A percentile compares a stretch with the other conserved stretches of the same genome.
phyloP scores from a whole-genome alignment of 257 asterid genomes.

The Plantago major region DNA sequence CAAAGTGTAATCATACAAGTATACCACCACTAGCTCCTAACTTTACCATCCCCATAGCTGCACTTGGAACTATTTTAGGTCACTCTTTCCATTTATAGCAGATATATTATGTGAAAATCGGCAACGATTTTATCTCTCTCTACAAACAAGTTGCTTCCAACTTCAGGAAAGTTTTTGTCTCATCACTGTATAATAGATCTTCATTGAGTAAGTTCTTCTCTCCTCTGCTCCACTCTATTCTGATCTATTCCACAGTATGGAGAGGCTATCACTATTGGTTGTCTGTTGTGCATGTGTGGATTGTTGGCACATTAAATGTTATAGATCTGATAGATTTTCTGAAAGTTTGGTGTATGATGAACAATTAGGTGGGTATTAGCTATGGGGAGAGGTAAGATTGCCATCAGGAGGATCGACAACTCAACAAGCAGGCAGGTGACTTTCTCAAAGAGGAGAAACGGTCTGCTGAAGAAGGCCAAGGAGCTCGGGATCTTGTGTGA shows the following conservation, averaged over 20 bases:
- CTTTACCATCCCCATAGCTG: too few relatives aligned
- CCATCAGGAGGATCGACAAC: slow-evolving; percentile 38
- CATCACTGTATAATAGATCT: not conserved
- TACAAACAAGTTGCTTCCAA: not conserved
- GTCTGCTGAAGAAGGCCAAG: slow-evolving; percentile 39
- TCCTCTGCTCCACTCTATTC: too few relatives aligned
- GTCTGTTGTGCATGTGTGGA: too few relatives aligned
- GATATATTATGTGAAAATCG: not conserved
- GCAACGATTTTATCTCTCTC: not conserved
- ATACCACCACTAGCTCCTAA: too few relatives aligned
- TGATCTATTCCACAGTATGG: too few relatives aligned
- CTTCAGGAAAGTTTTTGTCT: not conserved
- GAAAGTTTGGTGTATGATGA: not conserved
- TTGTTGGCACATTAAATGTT: too few relatives aligned
- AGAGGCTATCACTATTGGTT: too few relatives aligned
- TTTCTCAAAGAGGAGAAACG: slow-evolving; percentile 41
- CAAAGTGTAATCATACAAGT: too few relatives aligned
- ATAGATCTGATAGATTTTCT: slow-evolving; percentile 7
- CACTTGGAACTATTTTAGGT: too few relatives aligned
- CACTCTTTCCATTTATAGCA: not conserved
- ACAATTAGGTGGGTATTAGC: not conserved
- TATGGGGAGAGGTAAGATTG: slow-evolving; percentile 50
- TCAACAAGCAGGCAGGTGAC: slow-evolving; percentile 43
- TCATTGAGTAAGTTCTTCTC: too few relatives aligned
- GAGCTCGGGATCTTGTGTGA: slow-evolving; percentile 41